Percentiles rank a stretch among this genome's conserved stretches.
Conservation (phyloP, 2,329 filamentous ascomycete genomes). For the Diaporthe sp. region DNA sequence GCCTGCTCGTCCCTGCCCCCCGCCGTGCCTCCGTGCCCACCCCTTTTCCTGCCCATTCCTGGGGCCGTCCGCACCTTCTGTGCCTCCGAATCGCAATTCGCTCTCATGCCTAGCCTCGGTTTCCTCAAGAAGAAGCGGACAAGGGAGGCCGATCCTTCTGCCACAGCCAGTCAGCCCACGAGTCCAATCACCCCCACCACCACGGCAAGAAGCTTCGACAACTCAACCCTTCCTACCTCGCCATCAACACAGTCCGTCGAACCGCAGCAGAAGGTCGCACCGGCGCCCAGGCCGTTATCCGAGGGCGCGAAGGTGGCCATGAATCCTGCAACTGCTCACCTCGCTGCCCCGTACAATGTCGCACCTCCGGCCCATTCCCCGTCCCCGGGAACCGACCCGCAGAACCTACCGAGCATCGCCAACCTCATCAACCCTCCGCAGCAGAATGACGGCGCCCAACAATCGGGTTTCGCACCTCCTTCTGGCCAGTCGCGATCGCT, state of each 20-base stretch:
- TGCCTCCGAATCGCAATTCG: conserved; percentile 39
- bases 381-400: conserved; percentile 65
- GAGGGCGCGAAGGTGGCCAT: conserved; percentile 48
- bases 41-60: conserved; percentile 39
- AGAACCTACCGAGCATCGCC: conserved; percentile 82
- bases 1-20: conserved; percentile 40
- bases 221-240: conserved; percentile 55
- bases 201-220: conserved; percentile 66
- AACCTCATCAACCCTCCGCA: conserved; percentile 81
- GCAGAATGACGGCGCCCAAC: conserved; percentile 61
- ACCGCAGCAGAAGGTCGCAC: conserved; percentile 52
- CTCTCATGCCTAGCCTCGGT: conserved; percentile 89
- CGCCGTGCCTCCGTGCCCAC: conserved; percentile 37
- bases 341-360: conserved; percentile 44
- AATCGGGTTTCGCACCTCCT: conserved; percentile 42
- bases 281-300: conserved; percentile 49
- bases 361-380: conserved; percentile 49
- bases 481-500: conserved; percentile 43
- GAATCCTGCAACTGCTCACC: conserved; percentile 47
- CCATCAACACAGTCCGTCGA: conserved; percentile 46
- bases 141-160: conserved; percentile 82
- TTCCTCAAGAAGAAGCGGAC: conserved; percentile 99
- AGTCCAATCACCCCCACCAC: conserved; percentile 72
- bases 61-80: conserved; percentile 38
- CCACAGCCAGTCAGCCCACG: conserved; percentile 75